A percentile compares a stretch with the other conserved stretches of the same genome.
Conservation (phyloP, 2,329 filamentous ascomycete species). For the Nothopassalora personata region DNA sequence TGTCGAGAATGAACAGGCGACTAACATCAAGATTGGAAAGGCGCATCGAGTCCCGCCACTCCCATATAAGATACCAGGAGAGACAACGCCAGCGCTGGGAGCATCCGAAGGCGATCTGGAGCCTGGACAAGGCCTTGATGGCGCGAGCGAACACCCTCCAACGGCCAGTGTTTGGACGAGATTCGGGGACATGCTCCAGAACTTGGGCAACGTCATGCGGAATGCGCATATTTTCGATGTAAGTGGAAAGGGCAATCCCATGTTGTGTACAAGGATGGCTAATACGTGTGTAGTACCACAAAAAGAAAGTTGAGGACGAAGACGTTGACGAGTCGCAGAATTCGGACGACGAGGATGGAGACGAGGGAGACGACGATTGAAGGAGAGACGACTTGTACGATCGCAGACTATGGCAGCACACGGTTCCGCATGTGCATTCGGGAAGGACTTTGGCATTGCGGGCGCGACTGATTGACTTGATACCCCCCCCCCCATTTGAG, state of each 20-base stretch:
- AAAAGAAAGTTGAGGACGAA: not conserved
- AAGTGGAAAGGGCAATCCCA: too few relatives aligned
- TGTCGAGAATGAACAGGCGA: conserved; percentile 96
- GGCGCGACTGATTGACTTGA: not conserved
- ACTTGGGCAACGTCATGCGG: not conserved
- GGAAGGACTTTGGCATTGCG: not conserved
- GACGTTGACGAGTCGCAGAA: not conserved
- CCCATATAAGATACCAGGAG: conserved; percentile 15
- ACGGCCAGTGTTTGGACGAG: not conserved
- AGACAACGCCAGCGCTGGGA: not conserved
- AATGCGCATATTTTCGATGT: not conserved
- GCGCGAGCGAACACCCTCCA: not conserved
- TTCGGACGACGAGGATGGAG: not conserved
- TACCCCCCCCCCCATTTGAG: not conserved
- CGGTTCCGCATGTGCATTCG: too few relatives aligned
- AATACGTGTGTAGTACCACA: not conserved
- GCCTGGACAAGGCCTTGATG: not conserved
- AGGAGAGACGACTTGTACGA: not conserved
- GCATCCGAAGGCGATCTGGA: not conserved
- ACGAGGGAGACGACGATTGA: not conserved
- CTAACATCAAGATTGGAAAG: conserved; percentile 60
- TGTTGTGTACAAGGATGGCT: too few relatives aligned
- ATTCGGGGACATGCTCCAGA: not conserved
- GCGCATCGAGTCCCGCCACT: conserved; percentile 16
- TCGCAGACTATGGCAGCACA: not conserved